Base-by-base conservation (phyloP, 2,329 filamentous ascomycete species). In the Paracoccidioides brasiliensis region DNA sequence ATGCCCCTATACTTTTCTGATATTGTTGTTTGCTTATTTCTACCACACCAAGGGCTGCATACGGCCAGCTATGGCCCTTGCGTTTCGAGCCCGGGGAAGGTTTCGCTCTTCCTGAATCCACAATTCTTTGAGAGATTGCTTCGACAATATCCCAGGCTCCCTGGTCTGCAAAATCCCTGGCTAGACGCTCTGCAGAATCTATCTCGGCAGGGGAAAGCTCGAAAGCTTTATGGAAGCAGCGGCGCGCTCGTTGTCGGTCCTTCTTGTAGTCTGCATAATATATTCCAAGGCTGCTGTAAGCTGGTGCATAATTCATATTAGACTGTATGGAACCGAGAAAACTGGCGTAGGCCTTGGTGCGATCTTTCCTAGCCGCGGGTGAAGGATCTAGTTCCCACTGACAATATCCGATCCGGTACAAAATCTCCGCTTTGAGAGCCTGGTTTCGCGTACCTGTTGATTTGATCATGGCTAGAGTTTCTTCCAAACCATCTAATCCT, bases 101-200 rank as follows among this genome's bases (percentile, higher is more conserved):
- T 61, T 86, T 86, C 43, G 91, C 88, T 69, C 90, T 93, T 54
- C 93, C 93, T n/a, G 91, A 96, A 59, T 96, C 88, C 2, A 97
- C 84, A 0, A 96, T 87, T 52, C 94, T 82, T 67, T 90, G 87
- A 1, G 93, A 86, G 37, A 98, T 84, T 22, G 94, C 81, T 72
- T 97, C 93, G 6, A 98, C 94, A 52, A 94, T 83, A 61, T 97
- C 93, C 93, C 93, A 98, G 64, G 98, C 93, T 41, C 87, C 83
- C 61, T 90, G 84, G 54, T 95, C 84, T 0, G 94, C 91, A 68
- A 96, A 98, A 0, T 83, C 84, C 57, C 81, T 81, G 1, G 93
- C 90, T 14, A 98, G 79, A 33, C 89, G 81, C 69, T 97, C 88
- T 0, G 93, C 93, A 40, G 93, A 89, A 62, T 85, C 78, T 0